phyloP scores from a whole-genome alignment of 1,284 basidiomycete species.

The Cutaneotrichosporon sp. region DNA sequence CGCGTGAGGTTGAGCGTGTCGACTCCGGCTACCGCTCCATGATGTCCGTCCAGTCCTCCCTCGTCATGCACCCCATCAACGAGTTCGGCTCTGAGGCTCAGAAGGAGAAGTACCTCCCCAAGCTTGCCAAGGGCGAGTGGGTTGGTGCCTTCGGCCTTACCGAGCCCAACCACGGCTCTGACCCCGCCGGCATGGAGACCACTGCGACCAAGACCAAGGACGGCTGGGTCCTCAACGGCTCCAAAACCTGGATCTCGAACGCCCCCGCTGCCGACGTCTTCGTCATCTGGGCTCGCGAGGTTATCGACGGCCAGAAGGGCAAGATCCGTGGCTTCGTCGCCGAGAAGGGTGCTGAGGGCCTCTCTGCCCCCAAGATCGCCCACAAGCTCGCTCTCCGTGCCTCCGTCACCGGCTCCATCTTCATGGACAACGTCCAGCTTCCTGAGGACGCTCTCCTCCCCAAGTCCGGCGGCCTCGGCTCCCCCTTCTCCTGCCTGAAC shows the following conservation, averaged over 20 bases:
- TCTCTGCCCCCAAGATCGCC: constrained; percentile 81
- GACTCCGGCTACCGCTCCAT: constrained; percentile 95
- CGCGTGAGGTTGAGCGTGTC: constrained; percentile 85
- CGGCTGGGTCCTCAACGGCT: constrained; percentile 79
- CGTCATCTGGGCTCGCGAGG: constrained; percentile 72
- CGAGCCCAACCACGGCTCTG: constrained; percentile 94
- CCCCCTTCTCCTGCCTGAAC: constrained; percentile 86
- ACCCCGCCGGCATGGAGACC: constrained; percentile 91
- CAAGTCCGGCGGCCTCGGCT: constrained; percentile 66
- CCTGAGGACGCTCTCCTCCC: constrained; percentile 68
- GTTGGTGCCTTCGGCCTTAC: constrained; percentile 93
- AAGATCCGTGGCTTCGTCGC: constrained; percentile 88
- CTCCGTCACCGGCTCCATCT: constrained; percentile 87
- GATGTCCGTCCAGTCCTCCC: constrained; percentile 90
- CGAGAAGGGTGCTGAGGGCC: constrained; percentile 69
- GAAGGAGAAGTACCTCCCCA: constrained; percentile 84
- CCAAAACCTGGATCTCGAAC: constrained; percentile 97
- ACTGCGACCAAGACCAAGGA: constrained; percentile 76
- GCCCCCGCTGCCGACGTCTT: constrained; percentile 80
- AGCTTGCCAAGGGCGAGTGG: constrained; percentile 69
- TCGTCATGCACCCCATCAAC: constrained; percentile 98
- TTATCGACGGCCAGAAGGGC: constrained; percentile 52
- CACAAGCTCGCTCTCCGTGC: constrained; percentile 88
- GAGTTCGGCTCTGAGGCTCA: constrained; percentile 83
- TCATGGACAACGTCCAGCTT: constrained; percentile 78